Evolutionary conservation across 257 asterid species (phyloP), one percentile per base, ranked within the genome.

Genomic region (Galeopsis tetrahit): DNA sequence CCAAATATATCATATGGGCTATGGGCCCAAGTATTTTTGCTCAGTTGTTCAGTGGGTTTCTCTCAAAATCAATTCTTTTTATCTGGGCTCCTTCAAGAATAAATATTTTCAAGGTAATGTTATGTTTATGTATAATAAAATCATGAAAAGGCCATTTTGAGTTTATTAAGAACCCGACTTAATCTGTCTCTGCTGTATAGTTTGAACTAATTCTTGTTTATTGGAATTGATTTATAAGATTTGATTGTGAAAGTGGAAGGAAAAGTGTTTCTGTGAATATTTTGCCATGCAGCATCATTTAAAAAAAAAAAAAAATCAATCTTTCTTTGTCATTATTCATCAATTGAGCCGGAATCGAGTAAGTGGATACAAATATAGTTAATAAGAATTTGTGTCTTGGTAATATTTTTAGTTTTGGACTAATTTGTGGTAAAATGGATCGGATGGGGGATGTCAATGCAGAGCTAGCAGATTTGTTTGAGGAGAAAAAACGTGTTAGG

Each of bases 401-500:
- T 66, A 17, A 7, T 21, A 7, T n/a, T 65, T 4, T 5, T 33
- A 21, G 39, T 13, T 70, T 71, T 71, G 59, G 49, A 42, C 70
- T 67, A 32, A 72, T 42, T 59, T 36, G 10, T n/a, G 58, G 38
- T 73, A 32, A 53, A 72, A n/a, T 75, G 74, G 74, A 77, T 35
- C 76, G 82, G 79, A 87, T 86, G 92, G 96, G 81, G 43, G 66
- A 80, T 46, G 73, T 70, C 59, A 77, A 83, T 74, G 35, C 85
- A 11, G 92, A 87, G 72, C 3, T 38, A 15, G 90, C 88, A 69
- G 80, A 79, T 10, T 65, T 85, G 68, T 84, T 87, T 68, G 75
- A 74, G 79, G 87, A 80, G 66, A 83, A 80, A 51, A 84, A 82
- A 77, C 86, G 28, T 28, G 82, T 76, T 69, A 86, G 82, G 49